phyloP scores from a whole-genome alignment of 1,139 yeast species.

The Candida gigantensis region DNA sequence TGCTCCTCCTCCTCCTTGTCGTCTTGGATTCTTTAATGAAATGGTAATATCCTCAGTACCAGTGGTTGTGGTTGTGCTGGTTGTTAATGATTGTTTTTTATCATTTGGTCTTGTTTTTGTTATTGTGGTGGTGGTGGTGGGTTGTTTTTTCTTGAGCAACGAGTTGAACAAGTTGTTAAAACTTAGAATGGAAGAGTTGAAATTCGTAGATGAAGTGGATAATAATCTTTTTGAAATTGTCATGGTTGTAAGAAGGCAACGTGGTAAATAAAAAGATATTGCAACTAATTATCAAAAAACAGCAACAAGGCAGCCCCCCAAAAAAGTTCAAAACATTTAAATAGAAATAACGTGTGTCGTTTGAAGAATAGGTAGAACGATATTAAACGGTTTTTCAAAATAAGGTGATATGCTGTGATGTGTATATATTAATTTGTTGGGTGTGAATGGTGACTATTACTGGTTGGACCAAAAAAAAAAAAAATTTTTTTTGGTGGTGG shows the following conservation, averaged over 20 bases:
- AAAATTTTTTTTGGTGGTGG: too few species aligned
- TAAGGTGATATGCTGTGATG: too few species aligned
- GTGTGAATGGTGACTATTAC: too few species aligned
- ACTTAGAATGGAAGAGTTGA: slow-evolving; percentile 7
- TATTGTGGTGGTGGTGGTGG: not conserved
- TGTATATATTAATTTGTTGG: too few species aligned
- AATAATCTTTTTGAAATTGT: slow-evolving; percentile 2
- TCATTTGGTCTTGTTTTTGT: too few species aligned
- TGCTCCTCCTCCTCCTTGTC: slow-evolving; percentile 11
- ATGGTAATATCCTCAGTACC: not conserved
- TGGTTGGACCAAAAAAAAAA: too few species aligned
- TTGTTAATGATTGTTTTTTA: not conserved
- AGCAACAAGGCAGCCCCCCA: too few species aligned
- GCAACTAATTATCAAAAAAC: too few species aligned
- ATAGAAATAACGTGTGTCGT: too few species aligned
- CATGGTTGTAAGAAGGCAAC: slow-evolving; percentile 7
- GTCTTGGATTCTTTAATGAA: not conserved
- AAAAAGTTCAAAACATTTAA: not conserved
- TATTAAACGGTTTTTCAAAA: too few species aligned
- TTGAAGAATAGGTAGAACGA: too few species aligned
- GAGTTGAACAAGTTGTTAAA: slow-evolving; percentile 4
- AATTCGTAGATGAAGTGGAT: not conserved
- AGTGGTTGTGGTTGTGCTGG: slow-evolving; percentile 2
- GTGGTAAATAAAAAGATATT: not conserved
- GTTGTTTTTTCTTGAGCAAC: slow-evolving; percentile 2